These are phyloP conservation scores for Fusarium torreyae DNA, from an alignment of 2,329 filamentous ascomycete genomes.

Conservation along the genomic window DNA sequence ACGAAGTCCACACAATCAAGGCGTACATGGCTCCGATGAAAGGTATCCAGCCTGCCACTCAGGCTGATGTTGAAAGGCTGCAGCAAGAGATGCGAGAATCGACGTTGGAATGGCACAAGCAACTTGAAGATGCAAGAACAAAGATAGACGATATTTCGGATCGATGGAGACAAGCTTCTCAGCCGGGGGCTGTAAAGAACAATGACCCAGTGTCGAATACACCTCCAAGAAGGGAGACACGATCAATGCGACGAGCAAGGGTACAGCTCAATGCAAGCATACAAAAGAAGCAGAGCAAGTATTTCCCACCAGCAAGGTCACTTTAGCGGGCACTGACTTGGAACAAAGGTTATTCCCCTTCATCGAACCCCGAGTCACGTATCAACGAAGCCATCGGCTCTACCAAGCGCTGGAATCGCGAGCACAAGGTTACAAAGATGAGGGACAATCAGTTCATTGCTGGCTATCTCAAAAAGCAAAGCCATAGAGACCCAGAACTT, in stretches of 20 bases:
- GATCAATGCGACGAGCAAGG: slow-evolving; percentile 19
- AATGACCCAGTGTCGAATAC: not conserved
- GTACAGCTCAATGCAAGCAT: not conserved
- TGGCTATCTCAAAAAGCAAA: slow-evolving; percentile 56
- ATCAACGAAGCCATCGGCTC: slow-evolving; percentile 56
- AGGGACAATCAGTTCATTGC: slow-evolving; percentile 52
- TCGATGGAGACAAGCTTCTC: slow-evolving; percentile 46
- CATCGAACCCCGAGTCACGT: slow-evolving; percentile 41
- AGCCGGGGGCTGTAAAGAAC: slow-evolving; percentile 38
- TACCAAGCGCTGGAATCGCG: slow-evolving; percentile 58
- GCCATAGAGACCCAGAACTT: slow-evolving; percentile 54
- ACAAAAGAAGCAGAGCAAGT: slow-evolving; percentile 24
- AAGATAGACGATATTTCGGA: slow-evolving; percentile 43
- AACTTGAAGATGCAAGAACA: slow-evolving; percentile 46
- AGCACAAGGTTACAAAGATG: slow-evolving; percentile 54
- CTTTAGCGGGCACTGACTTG: slow-evolving; percentile 3
- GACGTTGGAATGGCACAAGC: slow-evolving; percentile 36
- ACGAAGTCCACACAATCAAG: slow-evolving; percentile 53
- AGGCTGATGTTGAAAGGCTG: slow-evolving; percentile 38
- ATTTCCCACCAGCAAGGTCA: not conserved
- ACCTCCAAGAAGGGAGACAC: slow-evolving; percentile 27
- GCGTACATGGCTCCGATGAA: slow-evolving; percentile 39
- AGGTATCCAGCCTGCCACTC: slow-evolving; percentile 24
- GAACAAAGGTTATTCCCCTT: slow-evolving; percentile 12
- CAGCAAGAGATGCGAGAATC: slow-evolving; percentile 40